Base-by-base conservation (phyloP, 805 yeast species). In the Candida silvicultrix region DNA sequence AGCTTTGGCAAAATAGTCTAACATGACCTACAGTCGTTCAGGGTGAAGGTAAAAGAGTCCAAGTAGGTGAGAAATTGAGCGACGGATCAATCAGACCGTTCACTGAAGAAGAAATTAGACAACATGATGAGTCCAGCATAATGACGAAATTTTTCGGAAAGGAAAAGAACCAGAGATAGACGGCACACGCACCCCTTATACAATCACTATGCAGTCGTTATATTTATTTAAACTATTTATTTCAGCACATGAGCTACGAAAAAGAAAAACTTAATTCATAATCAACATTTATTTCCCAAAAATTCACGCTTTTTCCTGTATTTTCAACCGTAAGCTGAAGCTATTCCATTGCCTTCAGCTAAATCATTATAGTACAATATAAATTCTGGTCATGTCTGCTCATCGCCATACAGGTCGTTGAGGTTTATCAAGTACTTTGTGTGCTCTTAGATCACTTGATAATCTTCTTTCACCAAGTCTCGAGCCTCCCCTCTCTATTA, bases 41-140 rank as follows among this genome's bases (percentile, higher is more conserved):
- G 1, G 61, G 57, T 8, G 53, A 57, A 34, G 48, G 50, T 44
- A 57, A 55, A 38, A 50, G 47, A 34, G 58, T 57, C 3, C 61
- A 53, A 32, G 43, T 48, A 2, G 61, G 59, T 16, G 61, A 57
- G 39, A 42, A 54, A n/a, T 48, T 57, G 56, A 38, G 35, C 14
- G 61, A 57, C 41, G 61, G 61, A 8, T 49, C 50, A 15, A 49
- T 57, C 8, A 49, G 61, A 34, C 44, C 48, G 12, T 57, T 54
- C 40, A 42, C 52, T 1, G 41, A 49, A 18, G 47, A 53, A 16
- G 61, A 57, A 42, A 51, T 56, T 20, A 55, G 50, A 41, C 45
- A 50, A 34, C 51, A 40, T 21, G 61, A 57, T 37, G 52, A 54
- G 37, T 43, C 43, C 9, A 49, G 58, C 38, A 37, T 47, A 10